Base-by-base conservation (phyloP, 805 yeast genomes). In the Sporopachydermia lactativora region DNA sequence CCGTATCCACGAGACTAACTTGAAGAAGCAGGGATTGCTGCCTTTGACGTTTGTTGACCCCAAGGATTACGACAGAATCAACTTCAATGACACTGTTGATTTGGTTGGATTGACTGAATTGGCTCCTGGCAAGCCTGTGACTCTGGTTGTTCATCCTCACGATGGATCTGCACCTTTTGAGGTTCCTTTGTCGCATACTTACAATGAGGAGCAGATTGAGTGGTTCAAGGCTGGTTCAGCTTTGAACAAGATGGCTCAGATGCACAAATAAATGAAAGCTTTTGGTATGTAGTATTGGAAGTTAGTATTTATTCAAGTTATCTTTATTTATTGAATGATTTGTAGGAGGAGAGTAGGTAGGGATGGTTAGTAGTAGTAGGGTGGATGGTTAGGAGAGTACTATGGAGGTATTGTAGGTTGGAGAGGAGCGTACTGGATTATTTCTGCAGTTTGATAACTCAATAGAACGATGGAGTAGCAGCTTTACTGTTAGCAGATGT, bases 211-310 rank as follows among this genome's bases (percentile, higher is more conserved):
- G 73, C 98, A 89, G 75, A 82, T 89, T 61, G 96, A 84, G 64
- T 89, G 97, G 97, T 89, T 89, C 82, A 89, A 84, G 76, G 77
- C 81, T 58, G 98, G 98, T 72, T 86, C 96, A 54, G 98, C 98
- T 64, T 80, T 92, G 71, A 92, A 92, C 84, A 84, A 81, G 75
- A 84, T 86, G 86, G 81, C 86, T 48, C 58, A 66, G n/a, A n/a
- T n/a, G n/a, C n/a, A n/a, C n/a, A n/a, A n/a, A n/a, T n/a, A n/a
- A n/a, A n/a, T n/a, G n/a, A n/a, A n/a, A n/a, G n/a, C n/a, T n/a
- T n/a, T n/a, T n/a, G n/a, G n/a, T n/a, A n/a, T n/a, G n/a, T n/a
- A n/a, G n/a, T n/a, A n/a, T n/a, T n/a, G n/a, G n/a, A n/a, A n/a
- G n/a, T n/a, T n/a, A n/a, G n/a, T n/a, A n/a, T n/a, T n/a, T n/a